These are phyloP conservation scores for Colletotrichum lupini DNA, from an alignment of 2,329 filamentous ascomycete species.

Conservation along the genomic window DNA sequence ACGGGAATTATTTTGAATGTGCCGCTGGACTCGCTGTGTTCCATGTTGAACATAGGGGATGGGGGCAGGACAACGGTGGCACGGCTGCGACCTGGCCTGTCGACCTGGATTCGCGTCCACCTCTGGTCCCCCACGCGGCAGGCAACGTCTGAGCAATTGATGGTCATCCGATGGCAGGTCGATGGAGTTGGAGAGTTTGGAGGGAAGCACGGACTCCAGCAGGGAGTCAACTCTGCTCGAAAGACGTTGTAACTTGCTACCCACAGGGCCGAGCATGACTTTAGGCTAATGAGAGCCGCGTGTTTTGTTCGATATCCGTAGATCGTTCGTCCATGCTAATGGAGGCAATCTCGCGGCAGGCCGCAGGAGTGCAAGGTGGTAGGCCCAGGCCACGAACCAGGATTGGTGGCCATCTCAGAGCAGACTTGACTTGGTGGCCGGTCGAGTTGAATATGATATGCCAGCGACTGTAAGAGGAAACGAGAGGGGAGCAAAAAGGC, in stretches of 20 bases:
- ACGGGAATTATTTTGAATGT: conserved; percentile 3
- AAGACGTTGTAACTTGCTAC: background rate
- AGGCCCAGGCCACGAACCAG: background rate
- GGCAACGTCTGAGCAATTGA: conserved; percentile 14
- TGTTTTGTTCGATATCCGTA: background rate
- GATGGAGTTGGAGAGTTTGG: background rate
- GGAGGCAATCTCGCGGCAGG: background rate
- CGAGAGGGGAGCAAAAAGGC: background rate
- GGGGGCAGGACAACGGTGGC: conserved; percentile 4
- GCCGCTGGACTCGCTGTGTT: background rate
- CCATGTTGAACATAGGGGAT: background rate
- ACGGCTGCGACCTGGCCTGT: conserved; percentile 8
- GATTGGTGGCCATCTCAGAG: background rate
- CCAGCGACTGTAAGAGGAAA: background rate
- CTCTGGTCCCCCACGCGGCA: conserved; percentile 30
- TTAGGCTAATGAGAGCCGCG: conserved; percentile 31
- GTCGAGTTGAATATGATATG: background rate
- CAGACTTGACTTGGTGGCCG: background rate
- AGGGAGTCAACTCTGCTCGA: conserved; percentile 7
- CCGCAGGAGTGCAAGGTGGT: background rate
- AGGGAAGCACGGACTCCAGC: conserved; percentile 12
- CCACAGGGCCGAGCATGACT: background rate
- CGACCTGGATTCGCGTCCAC: conserved; percentile 8
- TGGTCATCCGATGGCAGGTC: conserved; percentile 23
- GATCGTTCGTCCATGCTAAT: background rate